Conservation (phyloP, 176 grass and related monocot species). For the Eleusine indica region DNA sequence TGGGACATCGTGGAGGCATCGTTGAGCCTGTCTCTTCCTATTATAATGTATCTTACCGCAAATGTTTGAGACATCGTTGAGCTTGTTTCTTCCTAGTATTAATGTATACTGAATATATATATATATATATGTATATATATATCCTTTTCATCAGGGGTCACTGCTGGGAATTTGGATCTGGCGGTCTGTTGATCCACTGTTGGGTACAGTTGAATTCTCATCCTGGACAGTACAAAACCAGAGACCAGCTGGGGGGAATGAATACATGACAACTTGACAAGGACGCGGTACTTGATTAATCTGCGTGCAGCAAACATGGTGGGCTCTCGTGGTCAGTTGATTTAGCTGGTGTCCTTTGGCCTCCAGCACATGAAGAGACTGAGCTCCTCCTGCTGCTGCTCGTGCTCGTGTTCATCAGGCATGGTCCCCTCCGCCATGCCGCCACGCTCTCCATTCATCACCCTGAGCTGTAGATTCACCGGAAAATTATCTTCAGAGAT, state of each 20-base stretch:
- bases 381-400: constrained; percentile 15
- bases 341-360: constrained; percentile 42
- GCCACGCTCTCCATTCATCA: not conserved
- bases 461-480: constrained; percentile 38
- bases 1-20: not conserved
- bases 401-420: constrained; percentile 35
- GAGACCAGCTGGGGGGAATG: not conserved
- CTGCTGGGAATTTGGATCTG: not conserved
- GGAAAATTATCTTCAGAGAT: constrained; percentile 1
- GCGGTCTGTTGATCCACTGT: constrained; percentile 11
- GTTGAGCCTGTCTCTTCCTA: not conserved
- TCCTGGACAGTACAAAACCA: constrained; percentile 25
- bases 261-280: constrained; percentile 32
- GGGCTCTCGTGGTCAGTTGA: constrained; percentile 25
- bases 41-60: not conserved
- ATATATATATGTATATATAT: no score
- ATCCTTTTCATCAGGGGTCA: not conserved
- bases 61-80: not conserved
- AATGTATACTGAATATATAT: no score
- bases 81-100: not conserved
- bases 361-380: constrained; percentile 41
- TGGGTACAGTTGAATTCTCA: not conserved
- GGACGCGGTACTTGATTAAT: constrained; percentile 29
- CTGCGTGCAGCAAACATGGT: constrained; percentile 24
- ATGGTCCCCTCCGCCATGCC: constrained; percentile 3